These are phyloP conservation scores for Ascochyta pisi DNA, from an alignment of 2,329 filamentous ascomycete genomes.

Conservation along the genomic window DNA sequence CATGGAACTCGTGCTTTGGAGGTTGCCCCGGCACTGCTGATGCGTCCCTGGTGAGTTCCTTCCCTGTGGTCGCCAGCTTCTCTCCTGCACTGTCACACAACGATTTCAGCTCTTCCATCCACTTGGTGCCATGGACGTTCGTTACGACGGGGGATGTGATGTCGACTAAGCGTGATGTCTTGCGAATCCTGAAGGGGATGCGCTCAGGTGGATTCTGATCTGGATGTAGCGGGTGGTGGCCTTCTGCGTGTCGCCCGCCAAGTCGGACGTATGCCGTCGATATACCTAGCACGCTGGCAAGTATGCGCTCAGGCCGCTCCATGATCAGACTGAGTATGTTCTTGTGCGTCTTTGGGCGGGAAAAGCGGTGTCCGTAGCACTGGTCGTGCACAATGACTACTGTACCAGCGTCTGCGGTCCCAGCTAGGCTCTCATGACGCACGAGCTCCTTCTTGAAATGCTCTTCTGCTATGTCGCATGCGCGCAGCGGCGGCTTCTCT, in stretches of 20 bases:
- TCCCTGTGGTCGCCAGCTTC: conserved; percentile 77
- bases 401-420: conserved; percentile 61
- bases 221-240: conserved; percentile 71
- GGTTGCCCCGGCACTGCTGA: conserved; percentile 50
- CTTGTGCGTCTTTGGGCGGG: conserved; percentile 78
- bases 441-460: conserved; percentile 75
- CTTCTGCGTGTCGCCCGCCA: conserved; percentile 78
- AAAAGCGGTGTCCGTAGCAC: conserved; percentile 93
- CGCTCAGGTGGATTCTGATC: conserved; percentile 64
- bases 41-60: conserved; percentile 71
- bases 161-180: conserved; percentile 74
- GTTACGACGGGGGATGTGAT: conserved; percentile 80
- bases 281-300: conserved; percentile 81
- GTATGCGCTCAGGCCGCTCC: conserved; percentile 89
- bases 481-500: conserved; percentile 55
- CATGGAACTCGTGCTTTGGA: conserved; percentile 73
- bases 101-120: conserved; percentile 89
- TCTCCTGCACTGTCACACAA: conserved; percentile 85
- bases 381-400: conserved; percentile 89
- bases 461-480: conserved; percentile 67
- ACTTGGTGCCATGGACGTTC: conserved; percentile 86
- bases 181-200: conserved; percentile 83
- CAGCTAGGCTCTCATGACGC: conserved; percentile 60
- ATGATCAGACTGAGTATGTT: conserved; percentile 80
- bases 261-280: conserved; percentile 90